These are phyloP conservation scores for Xerophyta viscosa DNA, from an alignment of 106 monocot genomes.

Conservation along the genomic window DNA sequence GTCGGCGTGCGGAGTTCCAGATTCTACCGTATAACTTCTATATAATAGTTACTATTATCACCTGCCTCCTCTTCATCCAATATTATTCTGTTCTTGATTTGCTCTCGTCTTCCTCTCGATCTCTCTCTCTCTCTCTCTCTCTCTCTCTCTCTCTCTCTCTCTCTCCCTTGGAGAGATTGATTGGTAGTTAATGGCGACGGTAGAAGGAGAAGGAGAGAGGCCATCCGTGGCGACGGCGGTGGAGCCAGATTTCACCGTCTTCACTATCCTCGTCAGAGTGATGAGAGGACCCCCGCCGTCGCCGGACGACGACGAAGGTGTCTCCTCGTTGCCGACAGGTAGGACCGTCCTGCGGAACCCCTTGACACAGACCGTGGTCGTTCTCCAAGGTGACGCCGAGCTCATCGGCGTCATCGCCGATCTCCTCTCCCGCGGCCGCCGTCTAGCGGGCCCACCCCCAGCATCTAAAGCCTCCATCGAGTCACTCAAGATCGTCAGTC, in stretches of 20 bases:
- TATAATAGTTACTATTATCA: too few species aligned
- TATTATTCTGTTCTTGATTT: too few species aligned
- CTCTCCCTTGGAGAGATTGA: background rate
- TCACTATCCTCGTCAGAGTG: slow-evolving; percentile 11
- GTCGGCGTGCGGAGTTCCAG: background rate
- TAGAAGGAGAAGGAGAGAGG: too few species aligned
- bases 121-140: too few species aligned
- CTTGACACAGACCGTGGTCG: slow-evolving; percentile 20
- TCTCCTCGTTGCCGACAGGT: slow-evolving; percentile 1
- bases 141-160: too few species aligned
- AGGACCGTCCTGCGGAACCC: slow-evolving; percentile 39
- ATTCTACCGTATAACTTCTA: background rate
- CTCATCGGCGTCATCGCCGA: slow-evolving; percentile 18
- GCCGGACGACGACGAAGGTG: background rate
- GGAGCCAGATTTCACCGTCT: background rate
- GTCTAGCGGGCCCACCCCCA: slow-evolving; percentile 27
- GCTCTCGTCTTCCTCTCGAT: too few species aligned
- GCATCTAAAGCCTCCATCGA: slow-evolving; percentile 57
- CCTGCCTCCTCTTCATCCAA: too few species aligned
- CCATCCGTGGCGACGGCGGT: background rate
- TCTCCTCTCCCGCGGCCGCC: slow-evolving; percentile 3
- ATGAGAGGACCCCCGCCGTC: background rate
- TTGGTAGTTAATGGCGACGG: slow-evolving; percentile 1
- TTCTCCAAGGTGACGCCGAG: slow-evolving; percentile 18
- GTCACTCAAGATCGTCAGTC: slow-evolving; percentile 27